These are phyloP conservation scores for Musa schizocarpa DNA, from an alignment of 176 grass and related monocot genomes.

Conservation along the genomic window DNA sequence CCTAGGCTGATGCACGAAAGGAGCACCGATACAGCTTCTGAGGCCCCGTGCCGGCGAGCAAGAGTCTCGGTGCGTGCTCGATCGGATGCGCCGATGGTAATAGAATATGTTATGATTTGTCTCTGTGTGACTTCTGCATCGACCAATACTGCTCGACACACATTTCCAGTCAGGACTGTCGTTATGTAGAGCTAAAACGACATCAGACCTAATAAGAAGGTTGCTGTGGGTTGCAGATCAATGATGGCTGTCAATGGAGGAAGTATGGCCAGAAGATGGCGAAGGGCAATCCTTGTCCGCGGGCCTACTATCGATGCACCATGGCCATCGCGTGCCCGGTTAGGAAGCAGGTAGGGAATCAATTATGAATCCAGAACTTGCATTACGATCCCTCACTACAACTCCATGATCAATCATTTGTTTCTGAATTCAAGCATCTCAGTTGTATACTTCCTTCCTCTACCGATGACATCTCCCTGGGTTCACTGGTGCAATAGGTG, in stretches of 20 bases:
- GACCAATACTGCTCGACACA: too few relatives aligned
- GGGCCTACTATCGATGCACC: constrained; percentile 20
- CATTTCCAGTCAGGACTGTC: too few relatives aligned
- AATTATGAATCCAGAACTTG: neutral
- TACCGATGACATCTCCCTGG: neutral
- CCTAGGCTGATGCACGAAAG: neutral
- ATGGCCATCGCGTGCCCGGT: constrained; percentile 16
- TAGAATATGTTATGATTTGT: too few relatives aligned
- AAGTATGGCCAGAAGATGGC: constrained; percentile 27
- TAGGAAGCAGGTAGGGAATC: constrained; percentile 8
- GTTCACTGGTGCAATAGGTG: neutral
- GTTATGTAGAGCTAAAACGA: neutral
- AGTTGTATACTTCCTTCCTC: too few relatives aligned
- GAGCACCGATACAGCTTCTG: neutral
- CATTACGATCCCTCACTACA: neutral
- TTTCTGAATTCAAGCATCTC: too few relatives aligned
- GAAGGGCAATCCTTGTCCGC: constrained; percentile 19
- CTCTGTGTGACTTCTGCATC: too few relatives aligned
- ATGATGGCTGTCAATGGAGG: constrained; percentile 23
- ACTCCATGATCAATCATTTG: too few relatives aligned
- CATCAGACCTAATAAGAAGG: neutral
- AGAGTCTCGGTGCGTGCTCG: constrained; percentile 19
- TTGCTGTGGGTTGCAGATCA: neutral
- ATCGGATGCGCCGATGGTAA: constrained; percentile 22
- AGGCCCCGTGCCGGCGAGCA: constrained; percentile 5